Percentiles rank a stretch among this genome's conserved stretches.
These are phyloP conservation scores for Chrysoporthe puriensis DNA, from an alignment of 2,329 filamentous ascomycete species.

Conservation along the genomic window DNA sequence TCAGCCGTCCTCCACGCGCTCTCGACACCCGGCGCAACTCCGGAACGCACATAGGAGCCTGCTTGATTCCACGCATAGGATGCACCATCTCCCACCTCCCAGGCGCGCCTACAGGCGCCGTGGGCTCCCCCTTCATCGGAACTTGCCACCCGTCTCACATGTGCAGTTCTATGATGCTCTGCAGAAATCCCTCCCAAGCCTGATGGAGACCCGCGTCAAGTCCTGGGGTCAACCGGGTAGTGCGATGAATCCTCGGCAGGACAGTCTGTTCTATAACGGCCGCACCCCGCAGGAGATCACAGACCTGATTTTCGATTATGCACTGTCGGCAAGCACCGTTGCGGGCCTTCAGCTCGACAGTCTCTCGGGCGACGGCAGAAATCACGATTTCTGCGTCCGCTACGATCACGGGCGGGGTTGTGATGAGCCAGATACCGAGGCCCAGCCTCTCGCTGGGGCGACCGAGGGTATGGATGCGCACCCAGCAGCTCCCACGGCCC, in stretches of 20 bases:
- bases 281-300: constrained; percentile 16
- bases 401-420: background rate
- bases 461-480: too few species aligned
- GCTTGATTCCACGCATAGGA: background rate
- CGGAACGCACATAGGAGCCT: too few species aligned
- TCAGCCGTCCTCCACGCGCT: too few species aligned
- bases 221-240: background rate
- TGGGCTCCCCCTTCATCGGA: background rate
- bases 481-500: too few species aligned
- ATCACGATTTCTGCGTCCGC: constrained; percentile 5
- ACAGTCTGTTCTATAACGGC: constrained; percentile 1
- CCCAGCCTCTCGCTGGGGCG: too few species aligned
- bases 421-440: background rate
- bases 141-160: background rate
- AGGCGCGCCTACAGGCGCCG: background rate
- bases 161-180: background rate
- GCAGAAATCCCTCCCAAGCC: background rate
- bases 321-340: background rate
- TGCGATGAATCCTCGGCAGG: background rate
- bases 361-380: too few species aligned
- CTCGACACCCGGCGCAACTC: too few species aligned
- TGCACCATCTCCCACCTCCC: background rate
- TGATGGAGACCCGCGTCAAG: constrained; percentile 5
- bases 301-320: constrained; percentile 16
- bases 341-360: background rate